phyloP scores from a whole-genome alignment of 345 rosid genomes.

The Salix dunnii region DNA sequence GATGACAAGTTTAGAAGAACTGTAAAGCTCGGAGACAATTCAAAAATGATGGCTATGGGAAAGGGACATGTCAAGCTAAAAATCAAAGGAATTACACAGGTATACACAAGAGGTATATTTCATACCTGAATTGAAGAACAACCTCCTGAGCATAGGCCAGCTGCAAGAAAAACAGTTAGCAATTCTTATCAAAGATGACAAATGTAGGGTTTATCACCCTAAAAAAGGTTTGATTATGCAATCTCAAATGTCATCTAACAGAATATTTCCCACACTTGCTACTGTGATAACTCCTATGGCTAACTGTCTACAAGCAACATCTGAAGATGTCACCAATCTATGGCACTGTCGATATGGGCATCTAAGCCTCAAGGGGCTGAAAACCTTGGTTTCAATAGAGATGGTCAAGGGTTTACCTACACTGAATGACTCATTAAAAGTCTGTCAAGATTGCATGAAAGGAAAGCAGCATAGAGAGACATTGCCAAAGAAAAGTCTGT shows the following conservation, averaged over 20 bases:
- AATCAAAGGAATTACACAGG: conserved; percentile 3
- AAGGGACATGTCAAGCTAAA: conserved; percentile 1
- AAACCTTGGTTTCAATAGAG: not conserved
- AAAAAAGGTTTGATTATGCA: not conserved
- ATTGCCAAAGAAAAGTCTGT: not conserved
- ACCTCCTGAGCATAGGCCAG: not conserved
- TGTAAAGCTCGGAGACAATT: conserved; percentile 1
- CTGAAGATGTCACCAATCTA: conserved; percentile 11
- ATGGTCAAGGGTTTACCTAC: conserved; percentile 14
- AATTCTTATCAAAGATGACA: conserved; percentile 8
- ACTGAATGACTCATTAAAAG: conserved; percentile 4
- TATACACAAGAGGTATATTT: not conserved
- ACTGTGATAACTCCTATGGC: not conserved
- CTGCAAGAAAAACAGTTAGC: conserved; percentile 6
- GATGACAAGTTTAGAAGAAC: not conserved
- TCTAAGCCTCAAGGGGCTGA: not conserved
- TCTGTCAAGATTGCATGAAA: not conserved
- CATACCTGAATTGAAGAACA: not conserved
- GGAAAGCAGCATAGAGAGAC: not conserved
- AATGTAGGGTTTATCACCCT: not conserved
- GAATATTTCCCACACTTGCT: not conserved
- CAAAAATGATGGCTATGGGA: conserved; percentile 8
- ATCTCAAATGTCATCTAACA: conserved; percentile 4
- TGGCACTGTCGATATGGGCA: conserved; percentile 5
- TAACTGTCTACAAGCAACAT: not conserved